These are phyloP conservation scores for Dictyostelium firmibasis DNA, from an alignment of 78 protist genomes.

Conservation along the genomic window DNA sequence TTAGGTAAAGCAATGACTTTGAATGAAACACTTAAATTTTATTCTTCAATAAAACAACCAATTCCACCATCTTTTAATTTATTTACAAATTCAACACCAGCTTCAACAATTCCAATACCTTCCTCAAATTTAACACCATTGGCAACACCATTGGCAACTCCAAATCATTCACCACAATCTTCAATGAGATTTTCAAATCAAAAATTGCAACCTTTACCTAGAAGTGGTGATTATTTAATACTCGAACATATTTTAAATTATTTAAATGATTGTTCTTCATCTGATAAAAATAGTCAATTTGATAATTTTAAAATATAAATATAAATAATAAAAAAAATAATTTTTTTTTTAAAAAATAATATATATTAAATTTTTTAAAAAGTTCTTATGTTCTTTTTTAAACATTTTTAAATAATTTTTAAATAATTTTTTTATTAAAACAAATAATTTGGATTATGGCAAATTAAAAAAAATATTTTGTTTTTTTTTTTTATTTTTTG, in stretches of 20 bases:
- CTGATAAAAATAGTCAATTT: background rate
- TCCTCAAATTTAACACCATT: background rate
- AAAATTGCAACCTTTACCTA: background rate
- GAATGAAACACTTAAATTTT: slow-evolving; percentile 27
- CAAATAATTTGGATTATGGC: too few relatives aligned
- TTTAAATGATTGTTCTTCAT: slow-evolving; percentile 1
- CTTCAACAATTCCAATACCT: background rate
- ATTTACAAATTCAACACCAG: background rate
- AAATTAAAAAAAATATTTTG: too few relatives aligned
- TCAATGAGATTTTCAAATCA: slow-evolving; percentile 15
- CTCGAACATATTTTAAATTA: slow-evolving; percentile 1
- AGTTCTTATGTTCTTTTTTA: too few relatives aligned
- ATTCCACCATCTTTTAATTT: slow-evolving; percentile 12
- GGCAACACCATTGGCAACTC: slow-evolving; percentile 17
- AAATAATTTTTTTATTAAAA: too few relatives aligned
- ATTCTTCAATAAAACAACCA: slow-evolving; percentile 34
- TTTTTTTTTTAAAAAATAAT: too few relatives aligned
- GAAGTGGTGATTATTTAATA: slow-evolving; percentile 6
- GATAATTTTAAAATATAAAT: background rate
- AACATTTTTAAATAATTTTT: too few relatives aligned
- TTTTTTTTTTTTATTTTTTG: background rate
- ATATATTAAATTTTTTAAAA: too few relatives aligned
- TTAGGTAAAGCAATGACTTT: slow-evolving; percentile 32
- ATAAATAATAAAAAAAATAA: background rate
- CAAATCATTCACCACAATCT: slow-evolving; percentile 31